A percentile compares a stretch with the other conserved stretches of the same genome.
Conservation (phyloP, 2,329 filamentous ascomycete species). For the Xylaria arbuscula region DNA sequence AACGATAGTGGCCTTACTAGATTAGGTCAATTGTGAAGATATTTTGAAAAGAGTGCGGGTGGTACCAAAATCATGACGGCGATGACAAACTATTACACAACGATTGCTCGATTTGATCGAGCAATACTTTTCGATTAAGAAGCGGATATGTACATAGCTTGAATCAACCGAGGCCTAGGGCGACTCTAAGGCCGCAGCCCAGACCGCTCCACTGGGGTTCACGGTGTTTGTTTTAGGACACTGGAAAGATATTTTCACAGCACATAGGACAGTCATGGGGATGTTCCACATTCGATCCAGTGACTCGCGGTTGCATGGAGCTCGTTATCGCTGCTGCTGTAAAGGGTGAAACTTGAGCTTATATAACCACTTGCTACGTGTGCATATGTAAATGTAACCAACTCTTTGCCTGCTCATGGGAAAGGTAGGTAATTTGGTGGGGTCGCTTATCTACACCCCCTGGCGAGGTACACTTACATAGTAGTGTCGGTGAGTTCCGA, state of each 20-base stretch:
- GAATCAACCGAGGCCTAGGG: background rate
- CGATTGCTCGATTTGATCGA: constrained; percentile 48
- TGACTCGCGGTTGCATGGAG: background rate
- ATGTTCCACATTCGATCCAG: constrained; percentile 4
- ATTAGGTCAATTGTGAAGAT: constrained; percentile 43
- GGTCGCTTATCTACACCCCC: background rate
- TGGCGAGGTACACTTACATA: background rate
- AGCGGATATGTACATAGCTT: too few species aligned
- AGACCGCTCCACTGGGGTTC: background rate
- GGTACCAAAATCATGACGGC: constrained; percentile 11
- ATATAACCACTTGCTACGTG: background rate
- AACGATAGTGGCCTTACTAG: constrained; percentile 1
- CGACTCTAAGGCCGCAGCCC: background rate
- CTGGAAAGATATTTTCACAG: constrained; percentile 2
- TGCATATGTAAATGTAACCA: background rate
- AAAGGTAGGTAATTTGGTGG: background rate
- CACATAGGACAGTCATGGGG: constrained; percentile 6
- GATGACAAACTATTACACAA: constrained; percentile 35
- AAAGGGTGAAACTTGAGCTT: background rate
- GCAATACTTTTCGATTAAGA: constrained; percentile 41
- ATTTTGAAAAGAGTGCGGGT: constrained; percentile 35
- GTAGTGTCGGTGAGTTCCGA: constrained; percentile 30
- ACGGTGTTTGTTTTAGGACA: background rate
- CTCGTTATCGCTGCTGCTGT: background rate
- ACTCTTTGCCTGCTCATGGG: background rate